phyloP scores from a whole-genome alignment of 2,329 filamentous ascomycete genomes.

The Colletotrichum godetiae region DNA sequence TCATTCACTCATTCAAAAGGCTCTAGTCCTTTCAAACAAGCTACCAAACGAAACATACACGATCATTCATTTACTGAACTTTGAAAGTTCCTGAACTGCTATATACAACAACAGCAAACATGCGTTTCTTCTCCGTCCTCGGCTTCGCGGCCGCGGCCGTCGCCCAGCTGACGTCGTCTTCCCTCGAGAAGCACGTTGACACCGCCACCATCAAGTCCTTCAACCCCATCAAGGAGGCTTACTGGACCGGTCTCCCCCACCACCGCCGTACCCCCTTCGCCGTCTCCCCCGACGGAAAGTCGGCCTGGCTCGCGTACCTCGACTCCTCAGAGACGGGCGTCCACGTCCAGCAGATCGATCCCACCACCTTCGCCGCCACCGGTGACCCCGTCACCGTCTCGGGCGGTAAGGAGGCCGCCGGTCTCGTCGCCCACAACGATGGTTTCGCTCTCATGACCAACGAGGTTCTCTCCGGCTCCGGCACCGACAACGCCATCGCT shows the following conservation, averaged over 20 bases:
- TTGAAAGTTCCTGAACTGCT: conserved; percentile 15
- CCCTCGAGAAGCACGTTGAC: conserved; percentile 48
- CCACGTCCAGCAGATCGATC: conserved; percentile 67
- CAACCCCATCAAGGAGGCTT: conserved; percentile 67
- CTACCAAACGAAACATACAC: conserved; percentile 10
- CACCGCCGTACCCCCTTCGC: conserved; percentile 72
- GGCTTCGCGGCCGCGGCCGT: conserved; percentile 32
- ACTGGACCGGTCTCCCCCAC: conserved; percentile 71
- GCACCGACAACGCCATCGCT: conserved; percentile 62
- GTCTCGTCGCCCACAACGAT: conserved; percentile 71
- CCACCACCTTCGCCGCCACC: conserved; percentile 63
- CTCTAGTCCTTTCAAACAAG: not conserved
- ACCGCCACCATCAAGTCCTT: conserved; percentile 60
- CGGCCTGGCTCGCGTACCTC: conserved; percentile 70
- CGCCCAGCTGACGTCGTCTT: conserved; percentile 38
- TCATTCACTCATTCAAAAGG: conserved; percentile 27
- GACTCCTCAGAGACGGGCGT: conserved; percentile 66
- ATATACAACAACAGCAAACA: not conserved
- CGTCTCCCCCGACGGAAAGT: conserved; percentile 69
- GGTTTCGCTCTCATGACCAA: conserved; percentile 73
- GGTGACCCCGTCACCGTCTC: conserved; percentile 62
- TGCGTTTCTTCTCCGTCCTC: conserved; percentile 24
- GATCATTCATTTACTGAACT: conserved; percentile 19
- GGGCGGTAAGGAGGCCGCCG: conserved; percentile 69
- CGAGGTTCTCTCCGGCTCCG: conserved; percentile 62